phyloP scores from a whole-genome alignment of 2,329 filamentous ascomycete genomes.

The Mycosphaerella arachidis region DNA sequence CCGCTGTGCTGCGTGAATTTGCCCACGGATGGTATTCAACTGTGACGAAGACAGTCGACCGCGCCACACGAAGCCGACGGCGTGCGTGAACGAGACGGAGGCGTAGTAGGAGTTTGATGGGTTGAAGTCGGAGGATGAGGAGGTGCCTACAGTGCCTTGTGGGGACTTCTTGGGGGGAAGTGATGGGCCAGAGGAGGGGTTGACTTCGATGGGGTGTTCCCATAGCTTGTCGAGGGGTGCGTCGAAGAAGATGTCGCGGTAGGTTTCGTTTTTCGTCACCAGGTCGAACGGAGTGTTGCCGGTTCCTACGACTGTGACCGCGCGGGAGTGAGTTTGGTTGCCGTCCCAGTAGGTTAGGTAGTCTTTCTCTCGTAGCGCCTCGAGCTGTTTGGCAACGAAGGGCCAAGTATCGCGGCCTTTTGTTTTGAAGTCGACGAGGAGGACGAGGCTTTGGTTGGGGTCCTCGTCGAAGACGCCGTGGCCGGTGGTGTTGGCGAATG shows the following conservation, averaged over 20 bases:
- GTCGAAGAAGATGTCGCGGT: slow-evolving; percentile 56
- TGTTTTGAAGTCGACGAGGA: slow-evolving; percentile 69
- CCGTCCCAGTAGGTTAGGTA: slow-evolving; percentile 50
- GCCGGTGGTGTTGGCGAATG: slow-evolving; percentile 41
- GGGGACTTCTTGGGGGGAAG: slow-evolving; percentile 28
- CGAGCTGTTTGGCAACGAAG: slow-evolving; percentile 51
- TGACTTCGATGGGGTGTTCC: slow-evolving; percentile 22
- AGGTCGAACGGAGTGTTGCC: slow-evolving; percentile 59
- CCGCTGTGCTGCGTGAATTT: slow-evolving; percentile 49
- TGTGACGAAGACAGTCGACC: slow-evolving; percentile 46
- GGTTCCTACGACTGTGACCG: slow-evolving; percentile 65
- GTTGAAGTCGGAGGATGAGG: slow-evolving; percentile 44
- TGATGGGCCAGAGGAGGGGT: background rate
- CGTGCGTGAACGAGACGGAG: slow-evolving; percentile 52
- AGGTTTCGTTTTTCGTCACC: slow-evolving; percentile 49
- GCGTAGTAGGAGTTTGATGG: slow-evolving; percentile 62
- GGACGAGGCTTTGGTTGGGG: slow-evolving; percentile 44
- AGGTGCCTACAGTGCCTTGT: slow-evolving; percentile 41
- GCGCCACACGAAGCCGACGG: slow-evolving; percentile 47
- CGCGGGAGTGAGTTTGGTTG: slow-evolving; percentile 48
- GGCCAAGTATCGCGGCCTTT: slow-evolving; percentile 50
- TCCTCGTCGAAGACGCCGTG: slow-evolving; percentile 50
- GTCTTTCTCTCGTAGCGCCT: slow-evolving; percentile 55
- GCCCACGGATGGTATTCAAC: slow-evolving; percentile 45
- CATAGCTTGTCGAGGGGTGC: slow-evolving; percentile 53